phyloP scores from a whole-genome alignment of 371 early-diverging fungal genomes.

The Mortierella sp. region DNA sequence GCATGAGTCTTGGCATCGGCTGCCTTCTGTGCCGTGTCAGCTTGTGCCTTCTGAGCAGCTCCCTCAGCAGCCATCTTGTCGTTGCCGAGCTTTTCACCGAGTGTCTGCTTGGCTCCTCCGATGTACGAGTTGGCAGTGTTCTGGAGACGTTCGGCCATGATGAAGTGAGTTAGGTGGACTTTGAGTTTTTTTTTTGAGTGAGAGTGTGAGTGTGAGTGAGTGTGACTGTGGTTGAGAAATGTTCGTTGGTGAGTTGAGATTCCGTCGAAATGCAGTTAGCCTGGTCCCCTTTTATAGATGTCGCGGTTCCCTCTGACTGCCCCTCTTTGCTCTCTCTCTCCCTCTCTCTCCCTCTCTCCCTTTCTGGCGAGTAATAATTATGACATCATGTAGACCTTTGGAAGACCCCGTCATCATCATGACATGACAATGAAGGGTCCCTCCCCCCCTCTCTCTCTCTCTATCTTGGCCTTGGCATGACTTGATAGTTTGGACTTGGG shows the following conservation, averaged over 20 bases:
- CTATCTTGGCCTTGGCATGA: too few relatives aligned
- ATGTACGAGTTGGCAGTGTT: slow-evolving; percentile 35
- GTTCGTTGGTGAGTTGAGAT: too few relatives aligned
- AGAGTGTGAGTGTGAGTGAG: too few relatives aligned
- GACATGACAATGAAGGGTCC: too few relatives aligned
- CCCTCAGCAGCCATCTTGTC: slow-evolving; percentile 31
- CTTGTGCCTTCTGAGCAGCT: slow-evolving; percentile 32
- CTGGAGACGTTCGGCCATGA: slow-evolving; percentile 11
- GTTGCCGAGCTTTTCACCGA: slow-evolving; percentile 29
- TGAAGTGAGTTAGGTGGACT: background rate
- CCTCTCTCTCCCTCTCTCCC: slow-evolving; percentile 20
- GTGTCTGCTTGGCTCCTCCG: slow-evolving; percentile 38
- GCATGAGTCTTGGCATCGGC: slow-evolving; percentile 31
- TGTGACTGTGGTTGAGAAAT: too few relatives aligned
- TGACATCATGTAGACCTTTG: too few relatives aligned
- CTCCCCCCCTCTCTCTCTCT: too few relatives aligned
- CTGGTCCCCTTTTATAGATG: background rate
- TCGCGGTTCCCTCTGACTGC: slow-evolving; percentile 2
- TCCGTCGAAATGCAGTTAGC: slow-evolving; percentile 10
- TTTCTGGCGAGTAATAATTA: slow-evolving; percentile 22
- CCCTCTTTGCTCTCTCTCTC: slow-evolving; percentile 8
- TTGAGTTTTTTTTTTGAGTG: background rate
- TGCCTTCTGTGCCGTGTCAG: slow-evolving; percentile 20
- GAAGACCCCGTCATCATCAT: too few relatives aligned
- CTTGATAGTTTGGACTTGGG: too few relatives aligned